Percentiles rank a stretch among this genome's conserved stretches.
These are phyloP conservation scores for Allomyces javanicus DNA, from an alignment of 192 early-diverging fungal species.

Conservation along the genomic window DNA sequence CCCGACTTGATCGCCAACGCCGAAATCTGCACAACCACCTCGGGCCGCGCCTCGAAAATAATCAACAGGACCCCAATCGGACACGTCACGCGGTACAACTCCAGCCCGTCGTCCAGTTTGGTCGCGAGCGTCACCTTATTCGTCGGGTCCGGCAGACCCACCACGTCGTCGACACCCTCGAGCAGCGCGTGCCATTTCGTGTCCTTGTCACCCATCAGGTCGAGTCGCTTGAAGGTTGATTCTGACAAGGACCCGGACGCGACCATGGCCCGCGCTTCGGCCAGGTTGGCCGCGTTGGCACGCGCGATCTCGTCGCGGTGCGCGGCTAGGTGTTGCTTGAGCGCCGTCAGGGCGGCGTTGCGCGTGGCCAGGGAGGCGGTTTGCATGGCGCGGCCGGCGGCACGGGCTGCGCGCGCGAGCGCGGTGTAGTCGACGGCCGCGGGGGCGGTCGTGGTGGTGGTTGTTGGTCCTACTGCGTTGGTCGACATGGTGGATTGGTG, in stretches of 20 bases:
- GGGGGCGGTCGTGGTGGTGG: not conserved
- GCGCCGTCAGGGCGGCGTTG: not conserved
- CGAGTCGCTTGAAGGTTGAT: slow-evolving; percentile 72
- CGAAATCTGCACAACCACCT: slow-evolving; percentile 95
- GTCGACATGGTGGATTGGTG: not conserved
- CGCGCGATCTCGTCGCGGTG: not conserved
- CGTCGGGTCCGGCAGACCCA: slow-evolving; percentile 61
- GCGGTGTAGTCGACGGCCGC: not conserved
- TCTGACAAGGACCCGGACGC: slow-evolving; percentile 47
- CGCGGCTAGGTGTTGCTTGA: not conserved
- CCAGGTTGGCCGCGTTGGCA: slow-evolving; percentile 2
- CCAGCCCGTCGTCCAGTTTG: slow-evolving; percentile 60
- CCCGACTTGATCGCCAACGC: slow-evolving; percentile 86
- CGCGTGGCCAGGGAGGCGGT: not conserved
- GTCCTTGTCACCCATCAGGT: slow-evolving; percentile 44
- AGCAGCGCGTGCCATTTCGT: slow-evolving; percentile 75
- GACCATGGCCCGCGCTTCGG: slow-evolving; percentile 47
- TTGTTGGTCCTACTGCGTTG: not conserved
- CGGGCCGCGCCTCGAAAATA: slow-evolving; percentile 96
- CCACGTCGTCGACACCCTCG: slow-evolving; percentile 77
- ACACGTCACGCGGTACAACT: slow-evolving; percentile 73
- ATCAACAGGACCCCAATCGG: slow-evolving; percentile 91
- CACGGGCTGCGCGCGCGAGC: not conserved
- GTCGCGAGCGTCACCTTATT: slow-evolving; percentile 56
- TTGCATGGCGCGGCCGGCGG: not conserved